phyloP scores from a whole-genome alignment of 768 basidiomycete genomes.

The Thelephora ganbajun region DNA sequence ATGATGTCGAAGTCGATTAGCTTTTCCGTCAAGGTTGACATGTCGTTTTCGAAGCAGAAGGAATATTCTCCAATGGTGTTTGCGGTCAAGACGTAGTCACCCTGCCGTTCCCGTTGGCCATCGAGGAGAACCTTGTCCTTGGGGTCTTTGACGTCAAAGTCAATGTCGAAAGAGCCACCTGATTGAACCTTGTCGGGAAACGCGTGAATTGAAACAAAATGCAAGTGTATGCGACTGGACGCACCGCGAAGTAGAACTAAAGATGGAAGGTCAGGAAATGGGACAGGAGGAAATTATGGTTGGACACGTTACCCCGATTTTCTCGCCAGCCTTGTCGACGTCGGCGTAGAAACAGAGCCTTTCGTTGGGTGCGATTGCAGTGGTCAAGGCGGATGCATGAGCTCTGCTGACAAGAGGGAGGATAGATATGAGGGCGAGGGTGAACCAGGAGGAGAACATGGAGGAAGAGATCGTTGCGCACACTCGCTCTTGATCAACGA shows the following conservation, averaged over 20 bases:
- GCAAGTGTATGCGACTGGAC: constrained; percentile 13
- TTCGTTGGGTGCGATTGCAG: constrained; percentile 64
- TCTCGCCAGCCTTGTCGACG: constrained; percentile 91
- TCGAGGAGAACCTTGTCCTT: constrained; percentile 79
- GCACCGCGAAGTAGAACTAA: constrained; percentile 96
- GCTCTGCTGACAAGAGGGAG: constrained; percentile 10
- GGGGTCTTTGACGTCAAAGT: constrained; percentile 88
- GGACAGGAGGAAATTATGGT: background rate
- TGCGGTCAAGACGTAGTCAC: constrained; percentile 94
- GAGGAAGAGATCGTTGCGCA: background rate
- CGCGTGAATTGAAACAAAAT: background rate
- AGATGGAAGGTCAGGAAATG: constrained; percentile 7
- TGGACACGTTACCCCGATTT: constrained; percentile 56
- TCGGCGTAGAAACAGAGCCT: constrained; percentile 89
- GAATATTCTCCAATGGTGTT: constrained; percentile 83
- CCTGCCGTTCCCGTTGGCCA: constrained; percentile 81
- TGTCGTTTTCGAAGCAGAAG: constrained; percentile 98
- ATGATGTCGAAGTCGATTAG: constrained; percentile 94
- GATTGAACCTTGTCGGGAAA: constrained; percentile 64
- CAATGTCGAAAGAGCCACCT: constrained; percentile 92
- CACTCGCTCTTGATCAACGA: background rate
- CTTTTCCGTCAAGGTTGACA: constrained; percentile 88
- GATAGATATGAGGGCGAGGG: constrained; percentile 9
- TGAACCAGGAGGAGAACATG: constrained; percentile 5
- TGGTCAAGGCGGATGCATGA: constrained; percentile 61